These are phyloP conservation scores for Spathaspora passalidarum DNA, from an alignment of 805 yeast genomes.

Conservation along the genomic window DNA sequence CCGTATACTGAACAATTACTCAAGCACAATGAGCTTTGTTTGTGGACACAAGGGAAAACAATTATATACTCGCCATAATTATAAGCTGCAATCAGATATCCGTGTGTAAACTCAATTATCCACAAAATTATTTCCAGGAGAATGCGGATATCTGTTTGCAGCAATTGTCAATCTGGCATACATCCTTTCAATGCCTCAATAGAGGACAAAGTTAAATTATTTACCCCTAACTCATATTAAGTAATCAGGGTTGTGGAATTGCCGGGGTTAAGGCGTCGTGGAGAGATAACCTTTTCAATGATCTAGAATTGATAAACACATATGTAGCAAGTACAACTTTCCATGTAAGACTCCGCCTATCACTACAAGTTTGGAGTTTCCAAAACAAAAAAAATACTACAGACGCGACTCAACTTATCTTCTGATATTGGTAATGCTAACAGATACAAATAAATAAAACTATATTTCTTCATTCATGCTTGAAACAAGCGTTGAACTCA, in stretches of 20 bases:
- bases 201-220: too few species aligned
- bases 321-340: too few species aligned
- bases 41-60: background rate
- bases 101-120: background rate
- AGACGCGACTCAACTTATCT: background rate
- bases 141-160: background rate
- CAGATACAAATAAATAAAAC: background rate
- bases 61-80: background rate
- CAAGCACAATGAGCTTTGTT: background rate
- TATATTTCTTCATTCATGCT: background rate
- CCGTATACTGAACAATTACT: background rate
- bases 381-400: background rate
- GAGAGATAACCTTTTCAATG: too few species aligned
- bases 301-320: too few species aligned
- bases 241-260: too few species aligned
- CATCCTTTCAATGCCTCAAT: too few species aligned
- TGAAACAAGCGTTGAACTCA: too few species aligned
- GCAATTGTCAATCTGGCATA: background rate
- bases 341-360: too few species aligned
- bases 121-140: background rate
- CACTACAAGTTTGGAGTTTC: too few species aligned
- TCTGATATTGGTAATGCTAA: background rate
- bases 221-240: too few species aligned
- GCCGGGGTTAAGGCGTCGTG: too few species aligned
- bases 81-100: background rate